Conservation (phyloP, 352 stramenopile species). For the Phytophthora podocarpi region DNA sequence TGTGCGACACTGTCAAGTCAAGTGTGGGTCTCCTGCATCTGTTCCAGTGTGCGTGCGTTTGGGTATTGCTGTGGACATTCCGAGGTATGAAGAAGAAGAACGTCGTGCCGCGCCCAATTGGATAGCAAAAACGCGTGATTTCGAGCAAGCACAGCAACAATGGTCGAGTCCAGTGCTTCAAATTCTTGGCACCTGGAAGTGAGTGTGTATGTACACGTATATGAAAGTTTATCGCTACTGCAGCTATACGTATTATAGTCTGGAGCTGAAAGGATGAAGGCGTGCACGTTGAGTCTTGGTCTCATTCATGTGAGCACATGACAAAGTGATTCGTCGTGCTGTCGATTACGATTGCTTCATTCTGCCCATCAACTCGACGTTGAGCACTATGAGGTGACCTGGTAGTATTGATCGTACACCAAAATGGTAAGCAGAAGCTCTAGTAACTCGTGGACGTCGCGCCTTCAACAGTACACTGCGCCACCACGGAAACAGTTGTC, state of each 20-base stretch:
- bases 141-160: not conserved
- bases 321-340: too few relatives aligned
- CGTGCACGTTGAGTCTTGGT: too few relatives aligned
- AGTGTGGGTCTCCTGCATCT: slow-evolving; percentile 41
- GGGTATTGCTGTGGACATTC: slow-evolving; percentile 42
- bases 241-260: too few relatives aligned
- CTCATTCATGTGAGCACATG: too few relatives aligned
- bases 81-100: slow-evolving; percentile 29
- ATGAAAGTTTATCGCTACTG: not conserved
- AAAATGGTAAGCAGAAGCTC: too few relatives aligned
- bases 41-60: slow-evolving; percentile 39
- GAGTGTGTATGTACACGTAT: not conserved
- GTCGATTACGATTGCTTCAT: too few relatives aligned
- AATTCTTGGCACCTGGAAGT: not conserved
- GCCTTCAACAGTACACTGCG: too few relatives aligned
- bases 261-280: too few relatives aligned
- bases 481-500: slow-evolving; percentile 22
- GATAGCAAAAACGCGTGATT: too few relatives aligned
- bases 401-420: not conserved
- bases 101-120: slow-evolving; percentile 16
- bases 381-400: slow-evolving; percentile 1
- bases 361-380: not conserved
- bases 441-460: too few relatives aligned
- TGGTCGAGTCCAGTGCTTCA: not conserved
- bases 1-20: slow-evolving; percentile 45